Percentiles rank a stretch among this genome's conserved stretches.
Evolutionary conservation across 1,139 yeast species (phyloP).

Genomic region (Geotrichum reessii): DNA sequence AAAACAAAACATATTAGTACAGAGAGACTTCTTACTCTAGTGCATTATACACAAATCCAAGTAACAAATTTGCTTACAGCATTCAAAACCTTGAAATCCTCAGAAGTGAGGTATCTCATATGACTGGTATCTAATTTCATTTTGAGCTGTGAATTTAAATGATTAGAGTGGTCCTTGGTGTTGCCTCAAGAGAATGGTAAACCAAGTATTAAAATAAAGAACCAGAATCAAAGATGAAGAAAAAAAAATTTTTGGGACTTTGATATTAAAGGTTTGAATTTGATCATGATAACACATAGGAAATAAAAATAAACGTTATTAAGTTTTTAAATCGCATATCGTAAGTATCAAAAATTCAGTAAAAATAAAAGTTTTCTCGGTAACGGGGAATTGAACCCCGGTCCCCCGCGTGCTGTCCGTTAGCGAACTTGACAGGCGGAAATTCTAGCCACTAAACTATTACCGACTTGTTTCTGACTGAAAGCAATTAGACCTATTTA

Average conservation of each 20-base stretch:
- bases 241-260: not conserved
- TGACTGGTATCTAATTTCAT: conserved; percentile 93
- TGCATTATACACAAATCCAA: not conserved
- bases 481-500: too few species aligned
- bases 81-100: conserved; percentile 82
- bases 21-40: not conserved
- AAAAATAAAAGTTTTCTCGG: conserved; percentile 4
- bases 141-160: conserved; percentile 17
- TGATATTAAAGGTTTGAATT: not conserved
- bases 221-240: not conserved
- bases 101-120: conserved; percentile 86
- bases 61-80: conserved; percentile 45
- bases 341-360: not conserved
- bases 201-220: not conserved
- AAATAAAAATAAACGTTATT: too few species aligned
- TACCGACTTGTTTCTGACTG: conserved; percentile 1
- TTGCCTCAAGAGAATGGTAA: not conserved
- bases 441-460: conserved; percentile 15
- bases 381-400: conserved; percentile 15
- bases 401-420: conserved; percentile 15
- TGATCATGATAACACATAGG: too few species aligned
- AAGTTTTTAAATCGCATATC: not conserved
- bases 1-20: not conserved
- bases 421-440: conserved; percentile 12
- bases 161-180: not conserved